A percentile compares a stretch with the other conserved stretches of the same genome.
These are phyloP conservation scores for Prunus dulcis DNA, from an alignment of 306 rosid genomes.

Conservation along the genomic window DNA sequence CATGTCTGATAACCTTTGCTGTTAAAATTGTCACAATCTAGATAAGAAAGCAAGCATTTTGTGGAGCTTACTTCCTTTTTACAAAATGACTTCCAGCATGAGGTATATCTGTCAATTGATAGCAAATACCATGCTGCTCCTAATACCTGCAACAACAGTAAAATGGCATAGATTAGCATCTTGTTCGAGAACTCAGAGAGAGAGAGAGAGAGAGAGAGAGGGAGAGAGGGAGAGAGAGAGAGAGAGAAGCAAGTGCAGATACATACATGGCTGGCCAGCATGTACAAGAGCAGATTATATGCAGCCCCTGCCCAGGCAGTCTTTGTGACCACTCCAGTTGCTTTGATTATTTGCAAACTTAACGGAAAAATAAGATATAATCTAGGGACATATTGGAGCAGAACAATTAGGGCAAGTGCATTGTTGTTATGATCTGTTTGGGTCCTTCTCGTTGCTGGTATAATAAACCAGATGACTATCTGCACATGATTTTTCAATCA, in stretches of 20 bases:
- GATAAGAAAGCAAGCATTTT: conserved; percentile 42
- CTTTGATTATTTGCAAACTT: conserved; percentile 85
- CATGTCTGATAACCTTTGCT: conserved; percentile 30
- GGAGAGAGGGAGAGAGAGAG: conserved; percentile 8
- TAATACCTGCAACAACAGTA: conserved; percentile 57
- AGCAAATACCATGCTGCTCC: conserved; percentile 98
- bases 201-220: conserved; percentile 11
- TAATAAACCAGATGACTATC: conserved; percentile 94
- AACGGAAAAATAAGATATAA: conserved; percentile 92
- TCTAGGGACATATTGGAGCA: conserved; percentile 90
- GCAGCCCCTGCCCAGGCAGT: conserved; percentile 99
- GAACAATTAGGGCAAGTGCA: conserved; percentile 94
- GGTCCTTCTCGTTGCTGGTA: conserved; percentile 76
- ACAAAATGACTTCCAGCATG: conserved; percentile 86
- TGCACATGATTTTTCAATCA: conserved; percentile 43
- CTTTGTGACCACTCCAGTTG: conserved; percentile 97
- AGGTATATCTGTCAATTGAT: conserved; percentile 78
- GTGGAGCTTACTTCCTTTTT: conserved; percentile 41
- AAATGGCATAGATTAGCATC: conserved; percentile 11
- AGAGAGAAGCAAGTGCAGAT: conserved; percentile 5
- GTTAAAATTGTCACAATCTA: conserved; percentile 57
- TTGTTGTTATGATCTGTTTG: conserved; percentile 75
- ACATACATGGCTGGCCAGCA: conserved; percentile 98
- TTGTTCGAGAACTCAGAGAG: conserved; percentile 1
- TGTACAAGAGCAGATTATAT: conserved; percentile 81